These are phyloP conservation scores for Gossypium lobatum DNA, from an alignment of 441 rosid genomes.

Conservation along the genomic window DNA sequence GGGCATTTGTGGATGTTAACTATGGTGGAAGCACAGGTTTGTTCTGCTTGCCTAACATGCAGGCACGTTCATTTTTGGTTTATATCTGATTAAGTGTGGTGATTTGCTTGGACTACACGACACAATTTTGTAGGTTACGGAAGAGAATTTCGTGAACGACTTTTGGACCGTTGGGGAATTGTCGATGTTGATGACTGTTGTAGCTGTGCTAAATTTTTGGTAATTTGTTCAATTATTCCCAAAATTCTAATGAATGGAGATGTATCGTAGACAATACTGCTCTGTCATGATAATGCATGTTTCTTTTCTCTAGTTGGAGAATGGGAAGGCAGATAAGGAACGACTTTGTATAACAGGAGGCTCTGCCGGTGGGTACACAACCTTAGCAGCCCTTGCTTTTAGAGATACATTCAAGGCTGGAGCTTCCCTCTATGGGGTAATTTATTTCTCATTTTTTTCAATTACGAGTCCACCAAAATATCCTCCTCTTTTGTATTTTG, in stretches of 20 bases:
- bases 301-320: slow-evolving; percentile 53
- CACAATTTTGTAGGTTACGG: slow-evolving; percentile 63
- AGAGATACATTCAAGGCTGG: slow-evolving; percentile 82
- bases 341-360: slow-evolving; percentile 88
- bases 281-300: background rate
- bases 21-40: slow-evolving; percentile 98
- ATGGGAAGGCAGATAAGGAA: slow-evolving; percentile 60
- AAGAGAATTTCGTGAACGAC: slow-evolving; percentile 79
- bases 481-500: background rate
- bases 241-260: background rate
- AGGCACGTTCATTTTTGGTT: background rate
- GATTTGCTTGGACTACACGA: background rate
- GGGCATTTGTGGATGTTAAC: slow-evolving; percentile 93
- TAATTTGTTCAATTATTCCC: slow-evolving; percentile 17
- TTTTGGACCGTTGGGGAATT: slow-evolving; percentile 69
- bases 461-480: background rate
- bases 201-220: slow-evolving; percentile 83
- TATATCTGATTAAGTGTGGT: slow-evolving; percentile 15
- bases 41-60: slow-evolving; percentile 19
- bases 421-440: slow-evolving; percentile 78
- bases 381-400: slow-evolving; percentile 86
- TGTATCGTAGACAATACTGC: background rate
- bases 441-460: background rate
- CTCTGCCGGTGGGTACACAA: slow-evolving; percentile 94
- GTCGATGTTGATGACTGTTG: slow-evolving; percentile 94